These are phyloP conservation scores for Pavlovales sp. DNA, from an alignment of 208 protist species.

Conservation along the genomic window DNA sequence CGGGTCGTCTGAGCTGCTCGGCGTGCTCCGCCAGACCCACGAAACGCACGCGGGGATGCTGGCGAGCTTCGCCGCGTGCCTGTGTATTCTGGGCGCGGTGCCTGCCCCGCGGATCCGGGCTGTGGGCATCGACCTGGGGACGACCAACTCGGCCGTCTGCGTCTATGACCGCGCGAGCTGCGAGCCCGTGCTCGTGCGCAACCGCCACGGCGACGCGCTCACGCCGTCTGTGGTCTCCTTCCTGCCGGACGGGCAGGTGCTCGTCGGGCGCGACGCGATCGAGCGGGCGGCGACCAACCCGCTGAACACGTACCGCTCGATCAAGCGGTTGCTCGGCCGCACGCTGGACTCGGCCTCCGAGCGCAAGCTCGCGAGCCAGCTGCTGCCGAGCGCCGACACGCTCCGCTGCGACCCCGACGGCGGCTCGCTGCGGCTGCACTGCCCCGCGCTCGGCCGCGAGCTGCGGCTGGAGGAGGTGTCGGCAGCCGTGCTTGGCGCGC, in stretches of 20 bases:
- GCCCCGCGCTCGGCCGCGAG: not conserved
- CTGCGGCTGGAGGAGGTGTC: not conserved
- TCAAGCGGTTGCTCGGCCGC: not conserved
- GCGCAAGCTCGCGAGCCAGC: not conserved
- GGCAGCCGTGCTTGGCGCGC: not conserved
- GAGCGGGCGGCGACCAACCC: not conserved
- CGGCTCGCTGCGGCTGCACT: not conserved
- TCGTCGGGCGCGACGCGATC: not conserved
- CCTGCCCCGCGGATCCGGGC: no score
- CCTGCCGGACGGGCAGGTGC: not conserved
- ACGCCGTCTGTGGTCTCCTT: constrained; percentile 13
- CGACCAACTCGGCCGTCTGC: constrained; percentile 16
- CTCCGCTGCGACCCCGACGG: not conserved
- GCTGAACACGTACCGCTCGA: not conserved
- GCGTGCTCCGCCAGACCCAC: no score
- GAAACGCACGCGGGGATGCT: no score
- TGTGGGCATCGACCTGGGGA: constrained; percentile 23
- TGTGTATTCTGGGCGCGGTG: no score
- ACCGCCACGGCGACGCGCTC: not conserved
- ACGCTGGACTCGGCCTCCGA: not conserved
- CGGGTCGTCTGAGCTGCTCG: no score
- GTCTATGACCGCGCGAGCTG: not conserved
- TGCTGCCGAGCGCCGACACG: not conserved
- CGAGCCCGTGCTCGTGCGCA: not conserved
- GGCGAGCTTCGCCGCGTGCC: no score